Evolutionary conservation across 1,284 basidiomycete genomes (phyloP).

Genomic region (Rhodotorula sp.): DNA sequence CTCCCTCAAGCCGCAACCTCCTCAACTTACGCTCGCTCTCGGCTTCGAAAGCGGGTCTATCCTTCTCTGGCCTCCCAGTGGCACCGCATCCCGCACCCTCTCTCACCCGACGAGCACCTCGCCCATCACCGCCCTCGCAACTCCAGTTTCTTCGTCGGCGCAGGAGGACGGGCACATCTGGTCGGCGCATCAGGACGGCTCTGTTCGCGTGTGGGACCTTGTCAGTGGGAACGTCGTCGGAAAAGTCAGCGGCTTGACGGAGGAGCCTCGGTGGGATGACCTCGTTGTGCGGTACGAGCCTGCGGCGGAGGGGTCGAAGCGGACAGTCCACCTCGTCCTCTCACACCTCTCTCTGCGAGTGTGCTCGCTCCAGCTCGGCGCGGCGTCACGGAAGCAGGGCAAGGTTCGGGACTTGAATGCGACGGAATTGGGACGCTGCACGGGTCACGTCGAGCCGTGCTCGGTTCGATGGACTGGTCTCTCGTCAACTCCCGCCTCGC

Average conservation of each 20-base stretch:
- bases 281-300: constrained; percentile 35
- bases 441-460: constrained; percentile 39
- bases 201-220: constrained; percentile 38
- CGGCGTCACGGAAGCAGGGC: constrained; percentile 34
- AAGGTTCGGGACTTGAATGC: constrained; percentile 36
- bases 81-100: constrained; percentile 19
- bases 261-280: constrained; percentile 33
- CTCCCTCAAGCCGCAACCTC: constrained; percentile 2
- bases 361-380: constrained; percentile 28
- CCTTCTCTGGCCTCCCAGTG: constrained; percentile 35
- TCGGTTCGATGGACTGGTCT: constrained; percentile 27
- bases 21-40: constrained; percentile 29
- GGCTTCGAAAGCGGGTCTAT: constrained; percentile 35
- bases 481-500: background rate
- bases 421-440: constrained; percentile 29
- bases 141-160: constrained; percentile 14
- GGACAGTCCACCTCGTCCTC: constrained; percentile 30
- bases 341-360: constrained; percentile 32
- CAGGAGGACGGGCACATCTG: constrained; percentile 34
- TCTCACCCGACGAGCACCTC: constrained; percentile 30
- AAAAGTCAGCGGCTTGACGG: constrained; percentile 22
- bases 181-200: constrained; percentile 38
- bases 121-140: constrained; percentile 36
- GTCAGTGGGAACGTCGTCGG: constrained; percentile 10
- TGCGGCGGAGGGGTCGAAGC: constrained; percentile 17